These are phyloP conservation scores for Nitzschia sp. DNA, from an alignment of 108 stramenopile species.

Conservation along the genomic window DNA sequence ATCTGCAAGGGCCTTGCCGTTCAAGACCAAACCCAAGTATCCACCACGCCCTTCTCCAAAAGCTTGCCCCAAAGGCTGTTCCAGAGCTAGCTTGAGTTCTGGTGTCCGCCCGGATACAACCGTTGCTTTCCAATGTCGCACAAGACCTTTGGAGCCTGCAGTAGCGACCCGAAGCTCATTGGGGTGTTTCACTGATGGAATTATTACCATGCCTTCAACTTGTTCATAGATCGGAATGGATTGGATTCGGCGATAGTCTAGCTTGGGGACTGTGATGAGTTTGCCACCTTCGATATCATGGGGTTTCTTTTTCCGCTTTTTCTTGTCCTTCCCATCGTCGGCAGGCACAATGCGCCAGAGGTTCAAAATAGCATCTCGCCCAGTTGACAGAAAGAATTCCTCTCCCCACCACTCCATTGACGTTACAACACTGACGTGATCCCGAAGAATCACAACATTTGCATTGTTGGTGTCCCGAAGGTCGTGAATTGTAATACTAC, in stretches of 20 bases:
- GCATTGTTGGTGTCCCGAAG: conserved; percentile 52
- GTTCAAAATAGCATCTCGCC: conserved; percentile 84
- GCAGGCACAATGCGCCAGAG: conserved; percentile 79
- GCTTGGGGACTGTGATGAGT: not conserved
- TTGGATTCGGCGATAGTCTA: conserved; percentile 61
- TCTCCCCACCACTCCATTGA: conserved; percentile 73
- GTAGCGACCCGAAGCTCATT: conserved; percentile 63
- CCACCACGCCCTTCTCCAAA: conserved; percentile 85
- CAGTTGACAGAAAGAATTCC: conserved; percentile 70
- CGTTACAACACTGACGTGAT: conserved; percentile 91
- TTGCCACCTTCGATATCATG: not conserved
- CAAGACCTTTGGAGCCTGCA: conserved; percentile 76
- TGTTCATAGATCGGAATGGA: conserved; percentile 85
- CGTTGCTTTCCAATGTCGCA: conserved; percentile 69
- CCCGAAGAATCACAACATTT: conserved; percentile 62
- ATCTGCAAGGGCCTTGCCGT: conserved; percentile 21
- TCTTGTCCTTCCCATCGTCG: conserved; percentile 51
- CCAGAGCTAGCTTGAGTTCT: conserved; percentile 45
- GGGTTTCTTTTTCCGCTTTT: conserved; percentile 27
- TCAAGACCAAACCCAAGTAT: conserved; percentile 48
- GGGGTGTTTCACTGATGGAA: conserved; percentile 45
- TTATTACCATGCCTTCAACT: conserved; percentile 73
- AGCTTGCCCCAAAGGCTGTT: conserved; percentile 53
- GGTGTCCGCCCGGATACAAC: conserved; percentile 38
- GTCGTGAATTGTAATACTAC: conserved; percentile 78